Conservation (phyloP, 805 yeast species). For the Candida glaebosa region DNA sequence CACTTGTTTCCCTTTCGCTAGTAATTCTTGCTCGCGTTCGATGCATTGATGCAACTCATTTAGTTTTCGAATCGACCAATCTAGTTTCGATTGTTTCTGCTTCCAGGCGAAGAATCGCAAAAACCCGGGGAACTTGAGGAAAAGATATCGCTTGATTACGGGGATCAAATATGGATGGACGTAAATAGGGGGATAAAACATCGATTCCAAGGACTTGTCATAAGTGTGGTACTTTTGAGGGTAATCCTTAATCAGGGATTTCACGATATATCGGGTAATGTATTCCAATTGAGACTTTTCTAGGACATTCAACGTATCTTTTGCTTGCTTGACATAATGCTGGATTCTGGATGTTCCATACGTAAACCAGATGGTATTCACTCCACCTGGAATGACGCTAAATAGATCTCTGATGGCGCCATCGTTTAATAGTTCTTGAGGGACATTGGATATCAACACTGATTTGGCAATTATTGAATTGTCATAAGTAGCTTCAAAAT, state of each 20-base stretch:
- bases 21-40: constrained; percentile 16
- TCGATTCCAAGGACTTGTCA: constrained; percentile 2
- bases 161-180: constrained; percentile 18
- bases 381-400: constrained; percentile 48
- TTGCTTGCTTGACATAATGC: constrained; percentile 18
- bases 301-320: constrained; percentile 23
- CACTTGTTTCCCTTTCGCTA: constrained; percentile 16
- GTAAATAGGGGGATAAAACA: constrained; percentile 35
- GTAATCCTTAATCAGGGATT: neutral
- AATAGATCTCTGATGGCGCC: constrained; percentile 27
- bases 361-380: constrained; percentile 59
- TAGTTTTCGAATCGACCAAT: constrained; percentile 27
- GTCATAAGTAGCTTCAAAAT: constrained; percentile 28
- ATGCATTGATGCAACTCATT: constrained; percentile 12
- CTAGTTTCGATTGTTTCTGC: constrained; percentile 16
- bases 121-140: constrained; percentile 26
- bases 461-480: constrained; percentile 25
- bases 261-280: constrained; percentile 13
- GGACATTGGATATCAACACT: constrained; percentile 46
- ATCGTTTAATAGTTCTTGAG: constrained; percentile 24
- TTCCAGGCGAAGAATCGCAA: constrained; percentile 22
- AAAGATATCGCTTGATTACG: constrained; percentile 14
- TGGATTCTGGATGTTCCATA: constrained; percentile 23
- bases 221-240: constrained; percentile 3
- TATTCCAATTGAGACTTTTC: constrained; percentile 24